A percentile compares a stretch with the other conserved stretches of the same genome.
phyloP scores from a whole-genome alignment of 78 protist genomes.

The Planoprotostelium fungivorum region DNA sequence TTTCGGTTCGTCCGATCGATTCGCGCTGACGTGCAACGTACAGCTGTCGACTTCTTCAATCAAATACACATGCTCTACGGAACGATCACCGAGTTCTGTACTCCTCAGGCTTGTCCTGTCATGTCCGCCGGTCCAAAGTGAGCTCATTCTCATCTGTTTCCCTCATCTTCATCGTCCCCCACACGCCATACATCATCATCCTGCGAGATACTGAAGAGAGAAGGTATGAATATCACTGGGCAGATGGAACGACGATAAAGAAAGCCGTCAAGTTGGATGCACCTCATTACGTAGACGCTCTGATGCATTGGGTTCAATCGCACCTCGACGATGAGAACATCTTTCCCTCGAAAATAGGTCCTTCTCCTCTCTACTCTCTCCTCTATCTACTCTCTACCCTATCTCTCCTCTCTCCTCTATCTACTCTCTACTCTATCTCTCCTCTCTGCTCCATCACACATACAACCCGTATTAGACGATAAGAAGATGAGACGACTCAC shows the following conservation, averaged over 20 bases:
- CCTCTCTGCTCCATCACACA: neutral
- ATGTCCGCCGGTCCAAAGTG: conserved; percentile 93
- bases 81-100: conserved; percentile 95
- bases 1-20: neutral
- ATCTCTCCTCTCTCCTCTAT: neutral
- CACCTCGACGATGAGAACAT: conserved; percentile 88
- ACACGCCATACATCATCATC: conserved; percentile 5
- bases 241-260: conserved; percentile 82
- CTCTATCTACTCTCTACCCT: neutral
- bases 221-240: conserved; percentile 93
- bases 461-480: too few relatives aligned
- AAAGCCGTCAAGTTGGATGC: conserved; percentile 91
- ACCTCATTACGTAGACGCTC: conserved; percentile 91
- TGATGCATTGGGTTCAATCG: conserved; percentile 96
- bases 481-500: too few relatives aligned
- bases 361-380: neutral
- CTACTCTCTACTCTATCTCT: neutral
- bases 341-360: conserved; percentile 85
- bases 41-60: conserved; percentile 97
- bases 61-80: conserved; percentile 95
- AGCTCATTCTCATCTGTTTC: neutral
- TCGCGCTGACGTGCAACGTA: neutral
- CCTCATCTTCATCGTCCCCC: too few relatives aligned
- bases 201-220: neutral
- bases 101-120: conserved; percentile 85